A percentile compares a stretch with the other conserved stretches of the same genome.
Conservation (phyloP, 1,139 yeast species). For the Meyerozyma smithsonii region DNA sequence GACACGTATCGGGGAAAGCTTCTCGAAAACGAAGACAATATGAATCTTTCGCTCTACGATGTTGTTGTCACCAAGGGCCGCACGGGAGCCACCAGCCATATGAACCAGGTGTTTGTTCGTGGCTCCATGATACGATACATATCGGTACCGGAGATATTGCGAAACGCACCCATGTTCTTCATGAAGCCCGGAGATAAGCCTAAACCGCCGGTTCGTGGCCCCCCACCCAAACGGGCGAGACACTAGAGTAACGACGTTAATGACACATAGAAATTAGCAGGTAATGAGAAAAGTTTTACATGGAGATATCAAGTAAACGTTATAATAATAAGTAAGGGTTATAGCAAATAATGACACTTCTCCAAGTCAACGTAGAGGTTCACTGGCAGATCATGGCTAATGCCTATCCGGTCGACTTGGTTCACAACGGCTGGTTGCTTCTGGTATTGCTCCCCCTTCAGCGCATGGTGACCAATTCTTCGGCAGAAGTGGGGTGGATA, state of each 20-base stretch:
- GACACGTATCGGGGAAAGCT: slow-evolving; percentile 85
- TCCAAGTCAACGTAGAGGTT: too few relatives aligned
- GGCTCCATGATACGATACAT: slow-evolving; percentile 88
- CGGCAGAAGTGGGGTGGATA: slow-evolving; percentile 97
- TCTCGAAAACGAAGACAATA: slow-evolving; percentile 81
- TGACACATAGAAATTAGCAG: neutral
- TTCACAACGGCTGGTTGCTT: too few relatives aligned
- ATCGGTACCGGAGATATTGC: slow-evolving; percentile 81
- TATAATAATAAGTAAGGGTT: too few relatives aligned
- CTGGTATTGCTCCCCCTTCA: slow-evolving; percentile 23
- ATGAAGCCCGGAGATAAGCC: slow-evolving; percentile 65
- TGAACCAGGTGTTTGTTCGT: slow-evolving; percentile 84
- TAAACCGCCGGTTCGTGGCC: slow-evolving; percentile 68
- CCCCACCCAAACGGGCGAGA: slow-evolving; percentile 14
- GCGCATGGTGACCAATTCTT: slow-evolving; percentile 87
- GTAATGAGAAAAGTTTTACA: neutral
- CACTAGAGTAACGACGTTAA: neutral
- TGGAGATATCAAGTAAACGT: too few relatives aligned
- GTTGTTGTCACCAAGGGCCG: slow-evolving; percentile 65
- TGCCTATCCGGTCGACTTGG: too few relatives aligned
- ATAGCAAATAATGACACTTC: neutral
- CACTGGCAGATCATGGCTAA: too few relatives aligned
- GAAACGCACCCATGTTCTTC: slow-evolving; percentile 77
- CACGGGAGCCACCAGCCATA: slow-evolving; percentile 70
- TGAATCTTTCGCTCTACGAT: slow-evolving; percentile 86